A percentile compares a stretch with the other conserved stretches of the same genome.
Conservation (phyloP, 2,329 filamentous ascomycete species). For the Rhynchosporium graminicola region DNA sequence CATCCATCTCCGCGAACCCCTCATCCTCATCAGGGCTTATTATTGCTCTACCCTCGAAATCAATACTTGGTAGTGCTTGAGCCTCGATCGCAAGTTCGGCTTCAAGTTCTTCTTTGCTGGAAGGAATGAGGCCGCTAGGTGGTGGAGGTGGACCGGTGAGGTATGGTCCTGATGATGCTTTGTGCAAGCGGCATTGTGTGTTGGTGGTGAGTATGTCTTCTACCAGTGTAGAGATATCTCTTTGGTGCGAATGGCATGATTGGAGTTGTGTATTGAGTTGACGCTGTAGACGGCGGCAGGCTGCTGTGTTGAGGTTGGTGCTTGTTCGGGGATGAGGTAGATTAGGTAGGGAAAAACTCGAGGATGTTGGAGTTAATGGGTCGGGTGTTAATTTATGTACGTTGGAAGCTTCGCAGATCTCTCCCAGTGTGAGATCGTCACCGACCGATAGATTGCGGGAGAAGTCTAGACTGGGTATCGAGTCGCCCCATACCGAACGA, state of each 20-base stretch:
- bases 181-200: constrained; percentile 31
- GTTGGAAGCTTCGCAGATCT: constrained; percentile 25
- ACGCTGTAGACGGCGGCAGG: constrained; percentile 30
- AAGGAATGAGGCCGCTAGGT: background rate
- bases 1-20: constrained; percentile 30
- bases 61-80: background rate
- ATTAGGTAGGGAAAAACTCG: constrained; percentile 18
- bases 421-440: constrained; percentile 18
- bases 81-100: constrained; percentile 2
- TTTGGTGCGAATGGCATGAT: constrained; percentile 26
- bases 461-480: constrained; percentile 23
- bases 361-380: constrained; percentile 17
- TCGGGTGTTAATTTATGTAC: constrained; percentile 16
- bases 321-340: constrained; percentile 11
- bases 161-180: constrained; percentile 16
- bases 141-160: constrained; percentile 3
- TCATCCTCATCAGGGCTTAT: constrained; percentile 30
- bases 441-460: constrained; percentile 13
- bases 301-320: constrained; percentile 17
- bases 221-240: constrained; percentile 32
- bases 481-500: constrained; percentile 25
- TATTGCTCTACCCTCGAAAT: background rate
- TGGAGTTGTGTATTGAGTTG: constrained; percentile 35
- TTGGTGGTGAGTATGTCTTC: constrained; percentile 32
- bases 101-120: constrained; percentile 2